Evolutionary conservation across 352 stramenopile species (phyloP).

Genomic region (Globisporangium cederbergense): DNA sequence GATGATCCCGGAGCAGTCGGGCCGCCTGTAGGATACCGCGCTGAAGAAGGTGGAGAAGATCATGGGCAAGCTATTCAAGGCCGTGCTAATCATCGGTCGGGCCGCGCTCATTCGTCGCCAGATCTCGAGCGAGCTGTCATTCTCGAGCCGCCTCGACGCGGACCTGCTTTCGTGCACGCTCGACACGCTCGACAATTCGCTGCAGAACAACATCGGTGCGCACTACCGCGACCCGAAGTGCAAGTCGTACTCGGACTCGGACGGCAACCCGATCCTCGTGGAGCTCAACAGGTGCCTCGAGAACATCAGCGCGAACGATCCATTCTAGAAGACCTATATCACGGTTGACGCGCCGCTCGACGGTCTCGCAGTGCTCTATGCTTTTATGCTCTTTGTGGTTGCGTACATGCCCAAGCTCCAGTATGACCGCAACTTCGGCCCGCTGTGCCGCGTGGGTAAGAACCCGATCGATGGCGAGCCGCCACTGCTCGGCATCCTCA

Average conservation of each 20-base stretch:
- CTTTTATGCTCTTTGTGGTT: slow-evolving; percentile 92
- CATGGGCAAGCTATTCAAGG: slow-evolving; percentile 92
- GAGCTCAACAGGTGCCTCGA: slow-evolving; percentile 91
- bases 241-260: slow-evolving; percentile 72
- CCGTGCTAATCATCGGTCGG: slow-evolving; percentile 91
- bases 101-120: slow-evolving; percentile 91
- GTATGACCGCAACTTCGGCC: slow-evolving; percentile 90
- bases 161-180: slow-evolving; percentile 89
- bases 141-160: slow-evolving; percentile 87
- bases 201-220: slow-evolving; percentile 86
- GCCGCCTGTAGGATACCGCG: slow-evolving; percentile 81
- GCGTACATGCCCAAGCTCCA: slow-evolving; percentile 93
- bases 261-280: slow-evolving; percentile 82
- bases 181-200: slow-evolving; percentile 87
- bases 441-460: slow-evolving; percentile 84
- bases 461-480: slow-evolving; percentile 92
- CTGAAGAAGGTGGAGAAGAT: slow-evolving; percentile 94
- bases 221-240: slow-evolving; percentile 84
- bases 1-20: slow-evolving; percentile 86
- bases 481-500: slow-evolving; percentile 88
- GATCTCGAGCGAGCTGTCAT: slow-evolving; percentile 90
- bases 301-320: slow-evolving; percentile 90
- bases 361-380: slow-evolving; percentile 84
- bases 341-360: slow-evolving; percentile 89
- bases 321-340: slow-evolving; percentile 94